A percentile compares a stretch with the other conserved stretches of the same genome.
These are phyloP conservation scores for Diplocarpon rosae DNA, from an alignment of 2,329 filamentous ascomycete genomes.

Conservation along the genomic window DNA sequence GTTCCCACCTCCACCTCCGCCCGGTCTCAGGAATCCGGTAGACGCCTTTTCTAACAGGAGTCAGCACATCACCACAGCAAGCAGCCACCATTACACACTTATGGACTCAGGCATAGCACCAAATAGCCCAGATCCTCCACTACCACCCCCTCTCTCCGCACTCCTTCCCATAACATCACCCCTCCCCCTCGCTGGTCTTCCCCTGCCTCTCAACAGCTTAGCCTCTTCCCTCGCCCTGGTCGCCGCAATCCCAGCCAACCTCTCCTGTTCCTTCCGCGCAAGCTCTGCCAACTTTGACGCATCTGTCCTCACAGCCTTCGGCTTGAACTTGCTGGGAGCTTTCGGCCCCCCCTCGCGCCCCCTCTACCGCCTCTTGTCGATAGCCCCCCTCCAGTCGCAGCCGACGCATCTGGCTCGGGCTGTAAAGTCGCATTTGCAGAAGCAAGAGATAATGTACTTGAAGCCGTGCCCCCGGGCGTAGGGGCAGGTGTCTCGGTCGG, in stretches of 20 bases:
- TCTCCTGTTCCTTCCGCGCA: conserved; percentile 13
- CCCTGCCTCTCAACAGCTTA: conserved; percentile 14
- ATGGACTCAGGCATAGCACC: conserved; percentile 15
- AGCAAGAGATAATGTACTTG: not conserved
- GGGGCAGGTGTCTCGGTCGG: conserved; percentile 25
- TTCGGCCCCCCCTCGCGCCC: conserved; percentile 7
- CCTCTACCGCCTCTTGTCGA: conserved; percentile 13
- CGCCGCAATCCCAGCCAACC: conserved; percentile 8
- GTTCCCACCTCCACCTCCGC: conserved; percentile 8
- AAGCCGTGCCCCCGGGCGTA: conserved; percentile 17
- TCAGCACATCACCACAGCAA: not conserved
- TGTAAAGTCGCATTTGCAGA: not conserved
- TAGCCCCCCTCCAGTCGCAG: conserved; percentile 1
- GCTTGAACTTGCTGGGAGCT: conserved; percentile 25
- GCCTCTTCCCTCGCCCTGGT: conserved; percentile 11
- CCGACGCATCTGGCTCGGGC: conserved; percentile 1
- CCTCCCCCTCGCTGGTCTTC: conserved; percentile 20
- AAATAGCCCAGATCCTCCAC: conserved; percentile 15
- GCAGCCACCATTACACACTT: conserved; percentile 15
- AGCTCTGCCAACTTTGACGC: conserved; percentile 19
- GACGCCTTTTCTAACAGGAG: conserved; percentile 1
- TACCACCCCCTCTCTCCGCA: not conserved
- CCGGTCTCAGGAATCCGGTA: conserved; percentile 1
- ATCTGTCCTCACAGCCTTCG: conserved; percentile 23
- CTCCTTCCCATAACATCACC: conserved; percentile 27